Percentiles rank a stretch among this genome's conserved stretches.
phyloP scores from a whole-genome alignment of 2,329 filamentous ascomycete genomes.

The Aspergillus alliaceus region DNA sequence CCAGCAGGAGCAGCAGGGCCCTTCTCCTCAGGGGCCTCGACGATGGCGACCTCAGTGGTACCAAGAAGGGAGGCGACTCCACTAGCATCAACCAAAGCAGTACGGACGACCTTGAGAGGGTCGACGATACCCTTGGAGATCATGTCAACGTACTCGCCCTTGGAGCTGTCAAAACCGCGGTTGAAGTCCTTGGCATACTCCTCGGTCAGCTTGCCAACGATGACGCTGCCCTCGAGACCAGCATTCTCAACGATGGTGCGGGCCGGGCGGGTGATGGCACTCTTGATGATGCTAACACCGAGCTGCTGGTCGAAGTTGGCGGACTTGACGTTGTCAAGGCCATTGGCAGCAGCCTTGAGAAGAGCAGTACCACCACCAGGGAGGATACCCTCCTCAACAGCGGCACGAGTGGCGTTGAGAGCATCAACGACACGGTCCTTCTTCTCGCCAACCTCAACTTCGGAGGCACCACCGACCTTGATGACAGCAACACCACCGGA shows the following conservation, averaged over 20 bases:
- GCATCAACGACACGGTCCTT: slow-evolving; percentile 99
- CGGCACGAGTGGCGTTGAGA: slow-evolving; percentile 94
- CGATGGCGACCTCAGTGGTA: slow-evolving; percentile 96
- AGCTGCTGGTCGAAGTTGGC: slow-evolving; percentile 99
- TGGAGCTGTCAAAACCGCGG: slow-evolving; percentile 95
- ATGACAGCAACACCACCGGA: slow-evolving; percentile 99
- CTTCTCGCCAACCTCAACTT: slow-evolving; percentile 99
- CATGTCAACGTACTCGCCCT: slow-evolving; percentile 99
- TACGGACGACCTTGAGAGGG: slow-evolving; percentile 98
- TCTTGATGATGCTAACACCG: slow-evolving; percentile 96
- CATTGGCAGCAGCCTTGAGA: slow-evolving; percentile 93
- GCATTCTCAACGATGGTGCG: slow-evolving; percentile 97
- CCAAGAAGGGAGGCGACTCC: slow-evolving; percentile 96
- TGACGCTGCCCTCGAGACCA: slow-evolving; percentile 89
- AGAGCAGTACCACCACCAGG: slow-evolving; percentile 97
- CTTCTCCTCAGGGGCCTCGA: slow-evolving; percentile 95
- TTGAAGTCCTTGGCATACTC: slow-evolving; percentile 93
- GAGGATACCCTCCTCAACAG: slow-evolving; percentile 98
- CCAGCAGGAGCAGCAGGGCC: slow-evolving; percentile 56
- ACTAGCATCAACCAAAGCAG: slow-evolving; percentile 88
- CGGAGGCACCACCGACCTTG: slow-evolving; percentile 95
- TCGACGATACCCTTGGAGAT: slow-evolving; percentile 95
- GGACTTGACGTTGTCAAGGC: slow-evolving; percentile 77
- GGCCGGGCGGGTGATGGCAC: slow-evolving; percentile 92
- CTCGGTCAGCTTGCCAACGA: slow-evolving; percentile 97